A percentile compares a stretch with the other conserved stretches of the same genome.
Conservation (phyloP, 228 moss, liverwort and hornwort genomes). For the Sphagnum magellanicum region DNA sequence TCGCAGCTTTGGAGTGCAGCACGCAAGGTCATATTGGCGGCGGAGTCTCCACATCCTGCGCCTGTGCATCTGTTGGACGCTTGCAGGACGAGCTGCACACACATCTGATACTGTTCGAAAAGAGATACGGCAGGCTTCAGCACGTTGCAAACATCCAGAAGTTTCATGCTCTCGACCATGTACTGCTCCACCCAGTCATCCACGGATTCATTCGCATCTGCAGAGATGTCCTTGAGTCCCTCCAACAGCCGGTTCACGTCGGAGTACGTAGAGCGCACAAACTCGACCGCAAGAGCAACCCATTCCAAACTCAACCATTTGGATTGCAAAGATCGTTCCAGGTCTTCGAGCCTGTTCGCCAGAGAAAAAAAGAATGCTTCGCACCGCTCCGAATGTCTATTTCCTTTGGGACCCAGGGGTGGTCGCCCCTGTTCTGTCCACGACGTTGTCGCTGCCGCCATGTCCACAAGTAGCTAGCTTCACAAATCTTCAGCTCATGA, state of each 20-base stretch:
- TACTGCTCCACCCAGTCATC: slow-evolving; percentile 54
- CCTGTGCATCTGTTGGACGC: slow-evolving; percentile 22
- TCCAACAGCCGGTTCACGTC: slow-evolving; percentile 49
- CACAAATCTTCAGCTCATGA: no score
- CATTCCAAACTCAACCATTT: slow-evolving; percentile 42
- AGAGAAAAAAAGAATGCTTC: slow-evolving; percentile 28
- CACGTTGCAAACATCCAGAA: slow-evolving; percentile 51
- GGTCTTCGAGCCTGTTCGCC: slow-evolving; percentile 24
- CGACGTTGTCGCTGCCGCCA: background rate
- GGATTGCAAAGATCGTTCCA: slow-evolving; percentile 40
- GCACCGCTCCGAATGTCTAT: slow-evolving; percentile 22
- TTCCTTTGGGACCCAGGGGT: slow-evolving; percentile 17
- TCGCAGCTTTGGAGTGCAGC: background rate
- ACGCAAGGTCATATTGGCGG: background rate
- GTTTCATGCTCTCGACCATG: slow-evolving; percentile 61
- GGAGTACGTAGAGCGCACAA: slow-evolving; percentile 45
- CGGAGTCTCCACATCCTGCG: background rate
- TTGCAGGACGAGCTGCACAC: slow-evolving; percentile 34
- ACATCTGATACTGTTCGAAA: slow-evolving; percentile 44
- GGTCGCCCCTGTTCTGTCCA: slow-evolving; percentile 17
- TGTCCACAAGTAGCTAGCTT: no score
- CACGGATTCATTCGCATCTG: slow-evolving; percentile 12
- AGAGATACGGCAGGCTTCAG: slow-evolving; percentile 34
- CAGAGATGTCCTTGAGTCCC: slow-evolving; percentile 20
- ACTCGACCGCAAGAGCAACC: slow-evolving; percentile 40